Evolutionary conservation across 2,329 filamentous ascomycete species (phyloP).

Genomic region (Xylariaceae sp.): DNA sequence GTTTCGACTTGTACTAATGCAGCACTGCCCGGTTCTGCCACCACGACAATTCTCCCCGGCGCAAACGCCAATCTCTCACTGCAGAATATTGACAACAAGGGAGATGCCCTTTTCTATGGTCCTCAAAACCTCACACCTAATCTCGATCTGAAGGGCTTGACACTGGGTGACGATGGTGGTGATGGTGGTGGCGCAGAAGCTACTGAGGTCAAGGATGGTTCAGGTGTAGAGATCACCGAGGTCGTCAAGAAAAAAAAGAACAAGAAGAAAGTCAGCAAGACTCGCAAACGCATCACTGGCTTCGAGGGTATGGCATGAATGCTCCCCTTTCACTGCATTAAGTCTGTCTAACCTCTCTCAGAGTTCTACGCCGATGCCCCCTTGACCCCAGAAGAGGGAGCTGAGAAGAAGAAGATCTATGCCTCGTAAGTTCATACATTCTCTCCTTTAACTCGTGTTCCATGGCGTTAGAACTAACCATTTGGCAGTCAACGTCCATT

Average conservation of each 20-base stretch:
- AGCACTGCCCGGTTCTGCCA: too few relatives aligned
- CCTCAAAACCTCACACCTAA: too few relatives aligned
- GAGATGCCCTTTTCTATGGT: too few relatives aligned
- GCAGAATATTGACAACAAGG: too few relatives aligned
- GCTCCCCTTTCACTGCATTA: too few relatives aligned
- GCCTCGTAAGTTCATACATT: conserved; percentile 49
- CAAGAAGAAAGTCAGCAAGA: conserved; percentile 35
- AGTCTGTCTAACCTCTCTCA: conserved; percentile 22
- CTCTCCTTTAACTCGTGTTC: neutral
- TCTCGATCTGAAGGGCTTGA: too few relatives aligned
- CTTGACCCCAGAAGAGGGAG: conserved; percentile 63
- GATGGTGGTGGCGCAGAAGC: too few relatives aligned
- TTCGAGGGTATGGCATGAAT: conserved; percentile 58
- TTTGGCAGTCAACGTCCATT: conserved; percentile 47
- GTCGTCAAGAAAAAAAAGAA: conserved; percentile 42
- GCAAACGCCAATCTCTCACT: too few relatives aligned
- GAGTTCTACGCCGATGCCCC: conserved; percentile 78
- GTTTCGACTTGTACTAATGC: too few relatives aligned
- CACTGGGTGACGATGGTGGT: too few relatives aligned
- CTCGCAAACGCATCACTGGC: conserved; percentile 52
- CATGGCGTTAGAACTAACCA: conserved; percentile 5
- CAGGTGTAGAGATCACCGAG: conserved; percentile 4
- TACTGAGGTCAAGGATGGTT: neutral
- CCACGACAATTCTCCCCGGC: too few relatives aligned
- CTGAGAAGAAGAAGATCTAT: conserved; percentile 66